Base-by-base conservation (phyloP, 2,329 filamentous ascomycete genomes). In the Coleophoma eucalyptorum region DNA sequence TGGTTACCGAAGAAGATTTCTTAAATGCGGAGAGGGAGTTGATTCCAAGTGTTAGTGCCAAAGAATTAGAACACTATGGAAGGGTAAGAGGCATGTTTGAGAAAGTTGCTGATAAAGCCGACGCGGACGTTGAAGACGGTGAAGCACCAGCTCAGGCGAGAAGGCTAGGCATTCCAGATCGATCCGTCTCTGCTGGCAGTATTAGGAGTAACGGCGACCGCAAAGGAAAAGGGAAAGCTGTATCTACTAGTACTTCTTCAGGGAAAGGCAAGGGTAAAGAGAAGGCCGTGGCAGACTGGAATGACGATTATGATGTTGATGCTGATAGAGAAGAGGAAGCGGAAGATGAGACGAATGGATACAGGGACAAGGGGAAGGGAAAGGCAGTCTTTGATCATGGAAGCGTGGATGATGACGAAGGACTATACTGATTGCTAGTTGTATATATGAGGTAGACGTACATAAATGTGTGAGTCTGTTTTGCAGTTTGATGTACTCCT, bases 31-130 rank as follows among this genome's bases (percentile, higher is more conserved):
- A 93, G 62, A 74, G 75, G 41, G 94, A 97, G 71, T 78, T 99
- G 38, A 86, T 97, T n/a, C 92, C 92, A 15, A 92, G 87, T 71
- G 94, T 99, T 47, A 96, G 90, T 63, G 85, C 87, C 11, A 93
- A 96, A 55, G 94, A 99, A 72, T 73, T 99, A 38, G 81, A 87
- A 44, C 94, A 99, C 66, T 99, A 97, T 62, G 89, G 96, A 65
- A 75, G 80, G 1, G 93, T 99, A 5, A 78, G 94, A 37, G 83
- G 80, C 16, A 81, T 83, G 16, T 99, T 99, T 64, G 94, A 99
- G 65, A 86, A 86, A 10, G 71, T 67, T 5, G 68, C 42, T 44
- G 21, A 21, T 44, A 15, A 15, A 15, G 35, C 35, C 35, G 42
- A 44, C 15, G 42, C 66, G 35, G 66, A 69, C 1, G 51, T 52